Base-by-base conservation (phyloP, 2,329 filamentous ascomycete genomes). In the Aureobasidium sp. region DNA sequence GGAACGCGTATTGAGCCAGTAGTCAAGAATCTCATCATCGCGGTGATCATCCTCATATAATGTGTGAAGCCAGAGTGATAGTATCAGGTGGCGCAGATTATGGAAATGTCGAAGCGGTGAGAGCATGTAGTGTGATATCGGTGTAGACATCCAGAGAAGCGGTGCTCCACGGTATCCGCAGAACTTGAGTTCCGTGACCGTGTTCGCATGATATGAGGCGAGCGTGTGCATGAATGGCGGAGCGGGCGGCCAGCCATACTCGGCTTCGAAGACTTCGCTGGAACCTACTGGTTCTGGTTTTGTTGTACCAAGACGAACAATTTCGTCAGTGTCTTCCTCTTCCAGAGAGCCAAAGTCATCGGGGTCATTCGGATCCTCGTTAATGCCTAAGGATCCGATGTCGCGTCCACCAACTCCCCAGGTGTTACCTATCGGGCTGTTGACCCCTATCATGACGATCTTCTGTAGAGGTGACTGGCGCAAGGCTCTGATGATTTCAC, bases 121-220 rank as follows among this genome's bases (percentile, higher is more conserved):
- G 11, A 79, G 70, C 8, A 79, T 67, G 0, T 73, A 70, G 0
- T 64, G 65, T 0, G 75, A 76, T 50, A 77, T 74, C 0, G 73
- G 66, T 0, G 73, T 75, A 8, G 72, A 69, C 5, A 68, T 49
- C 5, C 74, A 74, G 32, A 79, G 71, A 1, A 77, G 70, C 0
- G 77, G 73, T 14, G 74, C 71, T 41, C 77, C 77, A 54, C 73
- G 73, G 66, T 77, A 79, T 36, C 77, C 78, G 61, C 77, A 79
- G 47, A 80, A 74, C 62, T 79, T 80, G 53, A 80, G 72, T 63
- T 79, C 77, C 25, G 71, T 71, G 14, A 79, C 63, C 1, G 74
- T 78, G 9, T 62, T 64, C 5, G 74, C 72, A 62, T 78, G 75
- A 62, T 74, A 72, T 0, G 73, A 68, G 7, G 76, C 76, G 8